Percentiles rank a stretch among this genome's conserved stretches.
phyloP scores from a whole-genome alignment of 176 grass and related monocot genomes.

The Stipa capillata region DNA sequence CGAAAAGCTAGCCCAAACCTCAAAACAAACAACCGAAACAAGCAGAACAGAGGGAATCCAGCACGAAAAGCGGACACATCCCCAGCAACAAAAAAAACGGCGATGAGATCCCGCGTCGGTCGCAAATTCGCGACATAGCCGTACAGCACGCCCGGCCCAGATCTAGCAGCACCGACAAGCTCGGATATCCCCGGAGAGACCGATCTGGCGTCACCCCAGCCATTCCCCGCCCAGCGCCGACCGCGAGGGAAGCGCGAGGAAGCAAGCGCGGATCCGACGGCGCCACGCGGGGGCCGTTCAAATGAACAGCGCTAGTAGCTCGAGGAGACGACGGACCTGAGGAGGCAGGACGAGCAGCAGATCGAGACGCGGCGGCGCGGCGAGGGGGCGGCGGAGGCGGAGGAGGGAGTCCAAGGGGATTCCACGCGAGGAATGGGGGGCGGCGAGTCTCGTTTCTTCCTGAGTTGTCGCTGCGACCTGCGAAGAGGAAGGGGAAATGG shows the following conservation, averaged over 20 bases:
- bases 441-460: not conserved
- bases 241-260: not conserved
- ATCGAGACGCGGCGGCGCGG: not conserved
- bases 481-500: not conserved
- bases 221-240: not conserved
- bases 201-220: not conserved
- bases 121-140: not conserved
- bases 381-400: not conserved
- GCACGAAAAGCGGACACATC: not conserved
- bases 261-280: not conserved
- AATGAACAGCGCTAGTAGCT: too few relatives aligned
- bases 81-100: not conserved
- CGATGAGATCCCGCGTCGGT: conserved; percentile 1
- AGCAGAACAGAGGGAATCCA: not conserved
- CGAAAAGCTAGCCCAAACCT: not conserved
- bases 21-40: not conserved
- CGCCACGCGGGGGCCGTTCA: too few relatives aligned
- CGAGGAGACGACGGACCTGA: conserved; percentile 16
- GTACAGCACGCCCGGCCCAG: not conserved
- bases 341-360: conserved; percentile 12
- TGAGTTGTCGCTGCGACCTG: conserved; percentile 3
- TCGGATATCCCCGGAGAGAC: not conserved
- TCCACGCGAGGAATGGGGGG: conserved; percentile 9
- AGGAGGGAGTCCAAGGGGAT: conserved; percentile 23
- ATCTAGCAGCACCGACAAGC: conserved; percentile 28